phyloP scores from a whole-genome alignment of 495 filamentous ascomycete species.

The Apodospora peruviana region DNA sequence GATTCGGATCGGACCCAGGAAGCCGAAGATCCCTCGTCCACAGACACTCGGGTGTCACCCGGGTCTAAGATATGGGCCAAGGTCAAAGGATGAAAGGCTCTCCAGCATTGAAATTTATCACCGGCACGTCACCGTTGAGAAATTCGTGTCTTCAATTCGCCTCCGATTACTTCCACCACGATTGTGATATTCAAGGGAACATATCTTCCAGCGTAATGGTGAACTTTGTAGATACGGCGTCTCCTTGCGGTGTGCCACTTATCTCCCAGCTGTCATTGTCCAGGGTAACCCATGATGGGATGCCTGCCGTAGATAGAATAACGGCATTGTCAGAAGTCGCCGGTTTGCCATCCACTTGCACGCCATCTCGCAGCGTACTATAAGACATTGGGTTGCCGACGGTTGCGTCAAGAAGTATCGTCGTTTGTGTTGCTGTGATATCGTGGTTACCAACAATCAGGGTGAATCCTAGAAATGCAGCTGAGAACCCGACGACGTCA shows the following conservation, averaged over 20 bases:
- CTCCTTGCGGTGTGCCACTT: slow-evolving; percentile 55
- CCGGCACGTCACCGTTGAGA: slow-evolving; percentile 33
- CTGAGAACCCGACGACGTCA: slow-evolving; percentile 72
- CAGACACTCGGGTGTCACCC: slow-evolving; percentile 47
- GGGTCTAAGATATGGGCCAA: slow-evolving; percentile 53
- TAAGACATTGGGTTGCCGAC: slow-evolving; percentile 51
- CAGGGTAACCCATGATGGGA: slow-evolving; percentile 67
- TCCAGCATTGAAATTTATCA: slow-evolving; percentile 55
- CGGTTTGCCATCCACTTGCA: slow-evolving; percentile 59
- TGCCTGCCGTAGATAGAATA: slow-evolving; percentile 40
- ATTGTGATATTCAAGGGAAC: slow-evolving; percentile 63
- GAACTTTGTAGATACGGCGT: slow-evolving; percentile 55
- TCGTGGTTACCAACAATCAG: slow-evolving; percentile 66
- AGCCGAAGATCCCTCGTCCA: slow-evolving; percentile 44
- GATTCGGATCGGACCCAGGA: slow-evolving; percentile 67
- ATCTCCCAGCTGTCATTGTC: slow-evolving; percentile 58
- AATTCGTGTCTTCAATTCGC: slow-evolving; percentile 9
- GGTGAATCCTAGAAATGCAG: slow-evolving; percentile 57
- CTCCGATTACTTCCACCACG: slow-evolving; percentile 41
- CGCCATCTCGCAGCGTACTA: slow-evolving; percentile 41
- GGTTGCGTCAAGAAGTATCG: slow-evolving; percentile 55
- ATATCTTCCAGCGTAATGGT: slow-evolving; percentile 60
- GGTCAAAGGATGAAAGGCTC: slow-evolving; percentile 57
- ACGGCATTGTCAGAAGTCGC: slow-evolving; percentile 41
- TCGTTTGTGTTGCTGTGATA: slow-evolving; percentile 53